phyloP scores from a whole-genome alignment of 768 basidiomycete genomes.

The Peribolospora kevripleyi region DNA sequence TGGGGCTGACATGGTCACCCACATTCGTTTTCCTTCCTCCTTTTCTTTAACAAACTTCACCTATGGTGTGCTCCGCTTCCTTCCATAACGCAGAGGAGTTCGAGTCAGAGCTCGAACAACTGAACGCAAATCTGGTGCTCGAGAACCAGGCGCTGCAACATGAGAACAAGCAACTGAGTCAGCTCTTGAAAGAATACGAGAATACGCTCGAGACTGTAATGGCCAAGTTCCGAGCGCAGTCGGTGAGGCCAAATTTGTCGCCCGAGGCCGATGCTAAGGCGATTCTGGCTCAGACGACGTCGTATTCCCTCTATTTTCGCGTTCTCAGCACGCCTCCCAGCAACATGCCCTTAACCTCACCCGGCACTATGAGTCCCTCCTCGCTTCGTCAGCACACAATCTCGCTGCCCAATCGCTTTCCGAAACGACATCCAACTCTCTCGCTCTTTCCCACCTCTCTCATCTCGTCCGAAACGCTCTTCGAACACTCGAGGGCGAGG shows the following conservation, averaged over 20 bases:
- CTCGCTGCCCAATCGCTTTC: conserved; percentile 18
- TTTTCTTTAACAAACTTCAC: background rate
- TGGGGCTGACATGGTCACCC: background rate
- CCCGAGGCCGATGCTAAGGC: background rate
- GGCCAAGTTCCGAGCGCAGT: conserved; percentile 78
- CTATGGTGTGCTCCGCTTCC: background rate
- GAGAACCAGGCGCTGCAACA: conserved; percentile 81
- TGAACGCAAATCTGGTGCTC: conserved; percentile 66
- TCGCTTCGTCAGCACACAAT: conserved; percentile 20
- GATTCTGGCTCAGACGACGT: background rate
- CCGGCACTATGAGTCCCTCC: conserved; percentile 67
- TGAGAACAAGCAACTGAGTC: conserved; percentile 81
- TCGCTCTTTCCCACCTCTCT: conserved; percentile 12
- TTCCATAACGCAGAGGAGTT: conserved; percentile 40
- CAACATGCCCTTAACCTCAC: conserved; percentile 68
- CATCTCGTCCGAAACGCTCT: conserved; percentile 13
- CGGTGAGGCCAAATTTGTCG: conserved; percentile 30
- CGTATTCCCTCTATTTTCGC: background rate
- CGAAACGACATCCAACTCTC: conserved; percentile 4
- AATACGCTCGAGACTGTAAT: conserved; percentile 84
- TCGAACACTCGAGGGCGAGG: conserved; percentile 13
- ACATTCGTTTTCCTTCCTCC: background rate
- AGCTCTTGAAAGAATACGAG: conserved; percentile 82
- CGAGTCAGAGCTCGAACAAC: conserved; percentile 72
- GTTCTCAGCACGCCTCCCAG: conserved; percentile 54